These are phyloP conservation scores for Nicotiana undulata DNA, from an alignment of 257 asterid genomes.

Conservation along the genomic window DNA sequence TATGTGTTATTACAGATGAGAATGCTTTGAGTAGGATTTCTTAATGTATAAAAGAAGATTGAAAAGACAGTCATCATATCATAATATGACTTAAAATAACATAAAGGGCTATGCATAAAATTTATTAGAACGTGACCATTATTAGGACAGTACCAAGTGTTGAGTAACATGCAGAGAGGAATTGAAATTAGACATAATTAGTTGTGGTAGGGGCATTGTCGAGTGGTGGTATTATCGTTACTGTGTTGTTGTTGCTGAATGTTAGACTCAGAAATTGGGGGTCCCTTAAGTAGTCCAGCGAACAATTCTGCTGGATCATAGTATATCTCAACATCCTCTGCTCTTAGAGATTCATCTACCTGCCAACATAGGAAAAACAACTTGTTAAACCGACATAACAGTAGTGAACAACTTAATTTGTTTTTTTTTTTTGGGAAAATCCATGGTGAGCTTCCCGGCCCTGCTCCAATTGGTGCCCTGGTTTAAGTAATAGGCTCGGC, in stretches of 20 bases:
- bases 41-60: background rate
- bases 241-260: background rate
- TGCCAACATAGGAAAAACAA: conserved; percentile 4
- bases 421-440: background rate
- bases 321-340: conserved; percentile 77
- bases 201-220: conserved; percentile 43
- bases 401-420: background rate
- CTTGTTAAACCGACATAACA: background rate
- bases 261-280: conserved; percentile 8
- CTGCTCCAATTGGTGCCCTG: no score
- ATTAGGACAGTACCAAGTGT: background rate
- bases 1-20: background rate
- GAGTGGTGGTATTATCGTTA: background rate
- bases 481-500: background rate
- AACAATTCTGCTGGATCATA: conserved; percentile 79
- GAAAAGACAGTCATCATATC: background rate
- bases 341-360: conserved; percentile 77
- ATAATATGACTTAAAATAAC: background rate
- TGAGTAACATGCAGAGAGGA: background rate
- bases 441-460: background rate
- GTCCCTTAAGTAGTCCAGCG: conserved; percentile 44
- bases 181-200: background rate
- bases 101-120: background rate
- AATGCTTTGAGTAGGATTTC: background rate
- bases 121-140: background rate